phyloP scores from a whole-genome alignment of 2,329 filamentous ascomycete species.

The Trichoderma koningii region DNA sequence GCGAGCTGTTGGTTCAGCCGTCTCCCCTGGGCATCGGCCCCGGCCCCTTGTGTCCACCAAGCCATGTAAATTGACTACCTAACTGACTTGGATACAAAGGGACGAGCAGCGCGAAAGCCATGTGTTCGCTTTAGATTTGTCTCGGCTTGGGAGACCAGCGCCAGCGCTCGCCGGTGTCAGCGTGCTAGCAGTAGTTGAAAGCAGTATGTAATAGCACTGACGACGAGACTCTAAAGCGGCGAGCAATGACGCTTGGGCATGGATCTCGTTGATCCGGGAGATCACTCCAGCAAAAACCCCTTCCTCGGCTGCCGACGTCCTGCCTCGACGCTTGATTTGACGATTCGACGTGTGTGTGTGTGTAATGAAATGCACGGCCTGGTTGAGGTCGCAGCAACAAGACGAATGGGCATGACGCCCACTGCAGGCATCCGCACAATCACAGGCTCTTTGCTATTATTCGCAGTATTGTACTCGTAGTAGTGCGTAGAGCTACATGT shows the following conservation, averaged over 20 bases:
- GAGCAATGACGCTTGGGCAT: background rate
- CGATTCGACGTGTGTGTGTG: background rate
- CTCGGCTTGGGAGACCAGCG: background rate
- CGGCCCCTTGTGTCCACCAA: constrained; percentile 17
- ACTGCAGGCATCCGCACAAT: constrained; percentile 10
- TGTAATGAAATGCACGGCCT: background rate
- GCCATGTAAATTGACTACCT: constrained; percentile 17
- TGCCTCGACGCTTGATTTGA: constrained; percentile 3
- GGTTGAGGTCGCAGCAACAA: background rate
- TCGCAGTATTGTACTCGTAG: background rate
- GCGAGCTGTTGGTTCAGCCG: constrained; percentile 7
- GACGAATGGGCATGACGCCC: background rate
- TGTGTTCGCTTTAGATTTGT: constrained; percentile 20
- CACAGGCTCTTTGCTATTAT: background rate
- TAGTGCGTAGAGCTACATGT: background rate
- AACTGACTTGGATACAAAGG: background rate
- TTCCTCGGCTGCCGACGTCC: background rate
- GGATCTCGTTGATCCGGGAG: constrained; percentile 17
- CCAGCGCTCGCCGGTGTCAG: background rate
- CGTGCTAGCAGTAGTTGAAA: no score
- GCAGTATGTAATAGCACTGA: no score
- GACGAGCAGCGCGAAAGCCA: background rate
- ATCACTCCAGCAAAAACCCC: background rate
- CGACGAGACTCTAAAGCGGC: no score
- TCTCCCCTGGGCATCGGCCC: background rate